phyloP scores from a whole-genome alignment of 2,329 filamentous ascomycete genomes.

The Periconia macrospinosa region DNA sequence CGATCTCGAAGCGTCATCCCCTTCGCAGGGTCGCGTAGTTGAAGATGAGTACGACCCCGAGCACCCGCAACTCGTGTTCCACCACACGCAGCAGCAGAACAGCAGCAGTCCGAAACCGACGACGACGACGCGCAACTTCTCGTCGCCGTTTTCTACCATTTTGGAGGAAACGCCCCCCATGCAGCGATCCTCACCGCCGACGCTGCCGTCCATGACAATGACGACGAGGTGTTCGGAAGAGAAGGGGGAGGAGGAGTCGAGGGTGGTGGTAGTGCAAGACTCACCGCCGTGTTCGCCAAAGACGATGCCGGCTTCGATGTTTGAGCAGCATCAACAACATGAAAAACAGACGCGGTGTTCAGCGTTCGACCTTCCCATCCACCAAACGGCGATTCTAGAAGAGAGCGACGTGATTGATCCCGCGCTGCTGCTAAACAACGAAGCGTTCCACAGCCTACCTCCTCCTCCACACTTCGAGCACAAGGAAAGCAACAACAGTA shows the following conservation, averaged over 20 bases:
- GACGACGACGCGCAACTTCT: conserved; percentile 15
- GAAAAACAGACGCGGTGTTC: neutral
- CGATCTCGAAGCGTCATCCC: conserved; percentile 2
- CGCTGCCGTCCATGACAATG: conserved; percentile 10
- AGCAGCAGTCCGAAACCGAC: conserved; percentile 8
- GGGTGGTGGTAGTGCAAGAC: conserved; percentile 9
- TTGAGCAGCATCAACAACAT: neutral
- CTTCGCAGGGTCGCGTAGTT: too few relatives aligned
- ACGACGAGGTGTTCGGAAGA: neutral
- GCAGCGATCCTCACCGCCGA: too few relatives aligned
- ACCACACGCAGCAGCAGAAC: conserved; percentile 16
- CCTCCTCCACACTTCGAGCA: conserved; percentile 16
- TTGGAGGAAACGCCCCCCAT: conserved; percentile 31
- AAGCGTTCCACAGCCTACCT: conserved; percentile 19
- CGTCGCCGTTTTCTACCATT: conserved; percentile 27
- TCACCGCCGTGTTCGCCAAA: conserved; percentile 46
- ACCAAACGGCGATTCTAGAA: conserved; percentile 34
- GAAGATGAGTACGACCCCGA: conserved; percentile 27
- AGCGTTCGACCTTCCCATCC: conserved; percentile 26
- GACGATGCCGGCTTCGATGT: conserved; percentile 25
- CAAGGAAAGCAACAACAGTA: neutral
- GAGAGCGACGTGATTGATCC: conserved; percentile 30
- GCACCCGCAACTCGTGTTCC: conserved; percentile 17
- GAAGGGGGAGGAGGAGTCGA: too few relatives aligned
- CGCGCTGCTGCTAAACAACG: conserved; percentile 25